A percentile compares a stretch with the other conserved stretches of the same genome.
Evolutionary conservation across 805 yeast species (phyloP).

Genomic region (Nematodospora valgi): DNA sequence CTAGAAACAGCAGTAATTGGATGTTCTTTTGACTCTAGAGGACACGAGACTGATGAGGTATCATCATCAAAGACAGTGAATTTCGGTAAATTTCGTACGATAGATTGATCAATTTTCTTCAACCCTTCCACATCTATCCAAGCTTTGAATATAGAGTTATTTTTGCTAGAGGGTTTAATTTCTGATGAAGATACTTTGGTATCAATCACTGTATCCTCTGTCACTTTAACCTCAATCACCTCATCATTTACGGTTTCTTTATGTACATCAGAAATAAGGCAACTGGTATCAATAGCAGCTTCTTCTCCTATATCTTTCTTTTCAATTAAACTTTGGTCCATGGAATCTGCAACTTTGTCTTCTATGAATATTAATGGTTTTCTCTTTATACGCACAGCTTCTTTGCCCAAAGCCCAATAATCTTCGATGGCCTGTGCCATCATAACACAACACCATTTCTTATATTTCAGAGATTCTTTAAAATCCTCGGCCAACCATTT

Average conservation of each 20-base stretch:
- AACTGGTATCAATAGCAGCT: not conserved
- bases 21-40: slow-evolving; percentile 24
- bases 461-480: slow-evolving; percentile 65
- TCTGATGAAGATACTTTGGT: too few species aligned
- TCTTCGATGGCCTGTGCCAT: slow-evolving; percentile 73
- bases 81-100: slow-evolving; percentile 45
- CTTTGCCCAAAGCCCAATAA: slow-evolving; percentile 73
- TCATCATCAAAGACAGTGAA: slow-evolving; percentile 46
- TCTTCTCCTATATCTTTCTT: not conserved
- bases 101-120: slow-evolving; percentile 44
- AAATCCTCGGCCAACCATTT: slow-evolving; percentile 82
- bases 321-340: too few species aligned
- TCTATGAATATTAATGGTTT: slow-evolving; percentile 15
- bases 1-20: slow-evolving; percentile 60
- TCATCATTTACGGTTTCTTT: slow-evolving; percentile 3
- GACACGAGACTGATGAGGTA: slow-evolving; percentile 5
- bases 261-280: not conserved
- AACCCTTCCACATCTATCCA: slow-evolving; percentile 40
- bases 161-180: too few species aligned
- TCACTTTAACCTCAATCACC: too few species aligned
- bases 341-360: not conserved
- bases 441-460: slow-evolving; percentile 63
- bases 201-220: too few species aligned
- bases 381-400: slow-evolving; percentile 52
- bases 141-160: slow-evolving; percentile 39